Base-by-base conservation (phyloP, 495 filamentous ascomycete genomes). In the Penicillium paxilli region DNA sequence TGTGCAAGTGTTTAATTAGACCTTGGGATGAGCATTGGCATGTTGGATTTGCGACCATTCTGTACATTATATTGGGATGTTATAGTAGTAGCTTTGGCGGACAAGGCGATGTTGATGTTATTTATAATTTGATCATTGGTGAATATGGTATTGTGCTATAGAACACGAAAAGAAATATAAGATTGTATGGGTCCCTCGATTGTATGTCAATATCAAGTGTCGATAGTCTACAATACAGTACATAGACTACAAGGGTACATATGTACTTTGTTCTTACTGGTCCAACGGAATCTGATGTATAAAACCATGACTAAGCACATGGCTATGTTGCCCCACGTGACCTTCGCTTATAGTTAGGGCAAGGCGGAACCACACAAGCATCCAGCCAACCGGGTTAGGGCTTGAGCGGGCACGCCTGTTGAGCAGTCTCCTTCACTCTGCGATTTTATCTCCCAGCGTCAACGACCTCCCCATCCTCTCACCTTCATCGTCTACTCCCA, bases 391-490 rank as follows among this genome's bases (percentile, higher is more conserved):
- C 63, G 59, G 60, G 58, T 74, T 72, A 73, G 71, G 70, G 74
- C 68, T 71, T 67, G 57, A 58, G 62, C 66, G 63, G 62, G 57
- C 63, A 67, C 63, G 64, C 72, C n/a, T n/a, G n/a, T n/a, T n/a
- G n/a, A 62, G 68, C 65, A 64, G 40, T 60, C 53, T 60, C 59
- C 58, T 66, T 68, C 65, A 14, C 65, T 67, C 65, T 69, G 67
- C 64, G 73, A 74, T 73, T 74, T 74, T 74, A 74, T 68, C 66
- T 70, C 72, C 67, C 69, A 74, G 73, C 69, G 73, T 74, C 73
- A 70, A 76, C 70, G 71, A 74, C 73, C 70, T 70, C 63, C 71
- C 73, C 70, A 66, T 70, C 71, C 68, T 71, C 71, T 65, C 67
- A 62, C 69, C 64, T 74, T 69, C 70, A 75, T 72, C 71, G 70